Evolutionary conservation across 495 filamentous ascomycete species (phyloP).

Genomic region (Hypoxylon fragiforme): DNA sequence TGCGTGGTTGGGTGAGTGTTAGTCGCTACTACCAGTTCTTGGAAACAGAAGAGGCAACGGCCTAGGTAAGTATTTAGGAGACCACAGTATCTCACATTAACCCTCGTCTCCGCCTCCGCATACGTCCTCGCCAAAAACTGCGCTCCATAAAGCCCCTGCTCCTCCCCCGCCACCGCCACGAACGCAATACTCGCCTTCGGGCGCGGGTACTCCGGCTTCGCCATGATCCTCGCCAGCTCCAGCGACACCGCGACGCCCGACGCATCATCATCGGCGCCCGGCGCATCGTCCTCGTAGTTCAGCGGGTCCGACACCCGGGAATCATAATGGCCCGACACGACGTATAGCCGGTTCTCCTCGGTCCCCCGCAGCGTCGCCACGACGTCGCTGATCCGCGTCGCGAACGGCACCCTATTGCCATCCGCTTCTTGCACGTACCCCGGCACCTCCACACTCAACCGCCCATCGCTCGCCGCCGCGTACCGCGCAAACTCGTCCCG

Average conservation of each 20-base stretch:
- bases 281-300: conserved; percentile 54
- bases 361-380: conserved; percentile 54
- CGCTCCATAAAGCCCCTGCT: conserved; percentile 55
- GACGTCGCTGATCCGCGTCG: conserved; percentile 54
- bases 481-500: conserved; percentile 44
- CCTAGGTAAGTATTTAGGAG: too few relatives aligned
- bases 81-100: conserved; percentile 27
- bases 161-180: conserved; percentile 56
- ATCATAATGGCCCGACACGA: conserved; percentile 60
- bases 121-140: conserved; percentile 51
- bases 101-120: conserved; percentile 43
- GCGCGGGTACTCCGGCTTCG: conserved; percentile 34
- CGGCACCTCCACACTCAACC: conserved; percentile 47
- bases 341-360: conserved; percentile 50
- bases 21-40: too few relatives aligned
- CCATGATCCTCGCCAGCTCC: conserved; percentile 54
- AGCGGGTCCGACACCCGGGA: conserved; percentile 50
- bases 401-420: conserved; percentile 47
- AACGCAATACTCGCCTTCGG: conserved; percentile 57
- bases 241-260: conserved; percentile 45
- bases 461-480: conserved; percentile 44
- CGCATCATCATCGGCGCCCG: conserved; percentile 59
- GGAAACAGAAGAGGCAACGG: too few relatives aligned
- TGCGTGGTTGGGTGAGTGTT: too few relatives aligned
- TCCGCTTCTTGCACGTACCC: conserved; percentile 49